Evolutionary conservation across 257 asterid species (phyloP).

Genomic region (Vinca minor): DNA sequence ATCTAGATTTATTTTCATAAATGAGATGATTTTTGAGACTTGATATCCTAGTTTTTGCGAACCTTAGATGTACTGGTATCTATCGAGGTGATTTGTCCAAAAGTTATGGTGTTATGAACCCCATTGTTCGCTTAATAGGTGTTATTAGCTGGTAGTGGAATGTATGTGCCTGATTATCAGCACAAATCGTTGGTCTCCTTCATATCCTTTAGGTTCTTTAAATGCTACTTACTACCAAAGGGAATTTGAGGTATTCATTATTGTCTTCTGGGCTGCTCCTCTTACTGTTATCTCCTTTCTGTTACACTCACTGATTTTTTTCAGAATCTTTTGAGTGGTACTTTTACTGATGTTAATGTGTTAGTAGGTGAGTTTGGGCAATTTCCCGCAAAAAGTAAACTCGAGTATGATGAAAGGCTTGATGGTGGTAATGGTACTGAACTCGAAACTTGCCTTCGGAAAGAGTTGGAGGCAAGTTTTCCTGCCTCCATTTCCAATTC

Average conservation of each 20-base stretch:
- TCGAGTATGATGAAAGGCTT: conserved; percentile 18
- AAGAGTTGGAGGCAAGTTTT: conserved; percentile 13
- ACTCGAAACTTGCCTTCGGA: conserved; percentile 14
- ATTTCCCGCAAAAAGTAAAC: conserved; percentile 6
- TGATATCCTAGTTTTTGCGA: background rate
- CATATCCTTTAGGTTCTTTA: background rate
- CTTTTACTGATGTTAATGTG: conserved; percentile 10
- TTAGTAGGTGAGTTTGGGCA: conserved; percentile 24
- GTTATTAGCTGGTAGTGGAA: background rate
- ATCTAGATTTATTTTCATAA: background rate
- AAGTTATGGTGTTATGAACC: background rate
- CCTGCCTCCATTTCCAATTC: conserved; percentile 26
- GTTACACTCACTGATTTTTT: background rate
- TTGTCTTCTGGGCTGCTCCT: too few relatives aligned
- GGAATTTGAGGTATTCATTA: background rate
- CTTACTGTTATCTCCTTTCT: background rate
- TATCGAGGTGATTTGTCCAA: background rate
- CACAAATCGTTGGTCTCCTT: background rate
- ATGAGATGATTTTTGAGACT: background rate
- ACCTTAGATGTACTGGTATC: background rate
- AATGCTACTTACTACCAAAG: background rate
- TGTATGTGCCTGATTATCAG: background rate
- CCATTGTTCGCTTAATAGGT: background rate
- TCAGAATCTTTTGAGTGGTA: background rate
- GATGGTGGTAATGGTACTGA: conserved; percentile 16